These are phyloP conservation scores for Hyaloscypha variabilis DNA, from an alignment of 495 filamentous ascomycete species.

Conservation along the genomic window DNA sequence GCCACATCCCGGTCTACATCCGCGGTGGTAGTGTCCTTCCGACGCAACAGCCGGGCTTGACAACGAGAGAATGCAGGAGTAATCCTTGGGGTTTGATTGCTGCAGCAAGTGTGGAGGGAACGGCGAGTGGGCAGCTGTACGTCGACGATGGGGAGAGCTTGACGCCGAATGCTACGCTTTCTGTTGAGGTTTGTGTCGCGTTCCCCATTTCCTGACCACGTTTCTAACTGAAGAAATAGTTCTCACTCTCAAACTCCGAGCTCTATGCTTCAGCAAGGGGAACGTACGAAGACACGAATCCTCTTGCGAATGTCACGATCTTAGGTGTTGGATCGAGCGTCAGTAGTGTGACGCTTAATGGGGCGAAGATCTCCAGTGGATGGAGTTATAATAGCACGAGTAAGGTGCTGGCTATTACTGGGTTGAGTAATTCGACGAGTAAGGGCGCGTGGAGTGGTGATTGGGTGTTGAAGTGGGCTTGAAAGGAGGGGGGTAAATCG, in stretches of 20 bases:
- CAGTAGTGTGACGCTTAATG: slow-evolving; percentile 24
- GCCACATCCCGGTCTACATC: slow-evolving; percentile 78
- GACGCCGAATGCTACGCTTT: slow-evolving; percentile 54
- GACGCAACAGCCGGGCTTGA: slow-evolving; percentile 71
- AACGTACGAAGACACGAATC: slow-evolving; percentile 59
- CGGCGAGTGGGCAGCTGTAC: slow-evolving; percentile 70
- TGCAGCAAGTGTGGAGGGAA: slow-evolving; percentile 57
- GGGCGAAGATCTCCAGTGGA: slow-evolving; percentile 35
- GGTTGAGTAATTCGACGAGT: slow-evolving; percentile 49
- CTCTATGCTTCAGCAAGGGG: slow-evolving; percentile 54
- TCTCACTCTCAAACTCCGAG: slow-evolving; percentile 47
- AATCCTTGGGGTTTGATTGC: slow-evolving; percentile 73
- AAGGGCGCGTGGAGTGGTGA: slow-evolving; percentile 57
- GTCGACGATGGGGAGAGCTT: slow-evolving; percentile 84
- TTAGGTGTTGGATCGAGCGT: slow-evolving; percentile 51
- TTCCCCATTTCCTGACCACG: background rate
- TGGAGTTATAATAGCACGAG: slow-evolving; percentile 53
- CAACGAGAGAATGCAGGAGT: slow-evolving; percentile 62
- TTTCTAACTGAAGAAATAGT: slow-evolving; percentile 38
- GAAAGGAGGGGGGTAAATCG: background rate
- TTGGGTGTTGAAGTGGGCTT: slow-evolving; percentile 63
- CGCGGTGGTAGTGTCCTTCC: slow-evolving; percentile 73
- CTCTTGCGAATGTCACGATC: slow-evolving; percentile 67
- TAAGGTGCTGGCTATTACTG: slow-evolving; percentile 51
- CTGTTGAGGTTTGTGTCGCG: slow-evolving; percentile 50